Base-by-base conservation (phyloP, 116 monocot species). In the Phalaenopsis hybrid region DNA sequence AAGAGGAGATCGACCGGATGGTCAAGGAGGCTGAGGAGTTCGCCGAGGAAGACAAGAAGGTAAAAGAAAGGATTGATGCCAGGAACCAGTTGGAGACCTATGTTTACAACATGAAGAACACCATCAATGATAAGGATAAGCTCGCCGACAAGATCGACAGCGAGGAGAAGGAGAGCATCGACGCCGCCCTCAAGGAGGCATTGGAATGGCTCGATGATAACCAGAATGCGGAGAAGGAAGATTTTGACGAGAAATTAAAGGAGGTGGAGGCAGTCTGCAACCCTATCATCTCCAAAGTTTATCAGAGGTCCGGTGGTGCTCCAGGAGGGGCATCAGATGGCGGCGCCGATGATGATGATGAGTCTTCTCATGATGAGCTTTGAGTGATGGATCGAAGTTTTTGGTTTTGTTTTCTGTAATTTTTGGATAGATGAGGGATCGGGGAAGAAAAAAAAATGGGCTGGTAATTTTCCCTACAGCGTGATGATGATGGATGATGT, bases 1-100 rank as follows among this genome's bases (percentile, higher is more conserved):
- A 90, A 52, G 94, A 91, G 15, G 94, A 94, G 84, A 94, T 94
- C 8, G 94, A 94, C 0, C 85, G 88, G 43, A 94, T 94, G 94
- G 91, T 91, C 8, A 82, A 68, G 1, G 94, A 94, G 79, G 91
- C 94, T 0, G 94, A 94, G 78, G 91, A 91, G 78, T 94, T 91
- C 31, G 91, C 91, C 0, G 91, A 89, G 82, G 92, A 90, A 45
- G 91, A 89, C 85, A 92, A 88, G 90, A 92, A 90, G 82, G 79
- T 93, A 57, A 90, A 93, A 79, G 93, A 90, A 79, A 94, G 78
- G 86, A 90, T 92, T 2, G 90, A 90, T 12, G 94, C 92, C 11
- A 86, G 92, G 13, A 94, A 92, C 83, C 81, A 81, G 46, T 83
- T 94, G 12, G 94, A 94, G 81, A 88, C 91, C 0, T 90, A 90